Conservation (phyloP, 2,329 filamentous ascomycete genomes). For the Alternaria triticina region DNA sequence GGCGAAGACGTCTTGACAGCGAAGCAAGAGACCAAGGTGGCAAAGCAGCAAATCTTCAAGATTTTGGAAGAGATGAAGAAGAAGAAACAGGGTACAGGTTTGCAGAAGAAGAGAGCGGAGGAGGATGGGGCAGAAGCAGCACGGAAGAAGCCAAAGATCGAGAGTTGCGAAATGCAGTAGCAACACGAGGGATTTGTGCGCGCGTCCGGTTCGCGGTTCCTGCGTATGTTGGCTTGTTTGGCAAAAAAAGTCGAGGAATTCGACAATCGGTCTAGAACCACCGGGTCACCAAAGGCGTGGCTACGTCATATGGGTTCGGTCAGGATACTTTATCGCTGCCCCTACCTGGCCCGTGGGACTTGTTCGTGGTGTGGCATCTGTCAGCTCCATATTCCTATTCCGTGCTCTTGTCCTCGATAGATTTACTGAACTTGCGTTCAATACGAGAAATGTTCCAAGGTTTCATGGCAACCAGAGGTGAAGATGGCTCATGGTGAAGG, state of each 20-base stretch:
- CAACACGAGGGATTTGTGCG: no score
- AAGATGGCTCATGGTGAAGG: neutral
- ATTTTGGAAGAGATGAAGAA: neutral
- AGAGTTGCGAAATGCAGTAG: no score
- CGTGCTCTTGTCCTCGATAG: fast-evolving
- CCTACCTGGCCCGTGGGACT: neutral
- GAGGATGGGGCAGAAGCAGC: no score
- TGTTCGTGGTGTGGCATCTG: neutral
- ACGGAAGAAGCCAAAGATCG: no score
- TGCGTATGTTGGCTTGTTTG: no score
- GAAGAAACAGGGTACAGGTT: no score
- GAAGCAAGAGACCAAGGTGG: neutral
- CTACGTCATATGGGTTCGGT: neutral
- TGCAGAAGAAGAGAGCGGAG: no score
- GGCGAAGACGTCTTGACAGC: no score
- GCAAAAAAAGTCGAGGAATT: no score
- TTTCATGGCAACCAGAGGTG: neutral
- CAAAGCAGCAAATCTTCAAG: neutral
- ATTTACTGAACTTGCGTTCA: neutral
- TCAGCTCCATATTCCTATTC: neutral
- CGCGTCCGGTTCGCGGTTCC: no score
- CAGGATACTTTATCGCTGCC: neutral
- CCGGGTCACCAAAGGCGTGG: neutral
- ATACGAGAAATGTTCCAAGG: neutral
- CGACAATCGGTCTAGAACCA: fast-evolving